Evolutionary conservation across 768 basidiomycete genomes (phyloP).

Genomic region (Boletus rubropictus): DNA sequence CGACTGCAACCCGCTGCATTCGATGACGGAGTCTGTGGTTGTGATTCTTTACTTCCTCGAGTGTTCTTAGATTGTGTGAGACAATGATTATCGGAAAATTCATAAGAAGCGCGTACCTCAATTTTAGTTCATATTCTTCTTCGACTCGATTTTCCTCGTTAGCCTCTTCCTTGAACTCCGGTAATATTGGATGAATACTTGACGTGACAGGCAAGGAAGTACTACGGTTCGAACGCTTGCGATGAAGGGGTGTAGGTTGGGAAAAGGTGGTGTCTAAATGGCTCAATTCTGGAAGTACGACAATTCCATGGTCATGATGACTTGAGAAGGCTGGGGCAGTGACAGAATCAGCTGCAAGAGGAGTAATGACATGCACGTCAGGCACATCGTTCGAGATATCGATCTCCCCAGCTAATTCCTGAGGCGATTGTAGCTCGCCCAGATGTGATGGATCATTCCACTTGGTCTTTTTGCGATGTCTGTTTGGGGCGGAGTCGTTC

Average conservation of each 20-base stretch:
- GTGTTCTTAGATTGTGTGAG: conserved; percentile 37
- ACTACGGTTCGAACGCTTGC: conserved; percentile 23
- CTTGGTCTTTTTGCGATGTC: conserved; percentile 4
- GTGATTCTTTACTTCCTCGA: conserved; percentile 53
- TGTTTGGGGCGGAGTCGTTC: conserved; percentile 23
- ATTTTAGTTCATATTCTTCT: conserved; percentile 48
- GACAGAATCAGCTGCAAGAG: conserved; percentile 6
- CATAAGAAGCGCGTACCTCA: conserved; percentile 15
- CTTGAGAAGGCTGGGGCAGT: neutral
- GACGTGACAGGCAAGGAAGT: conserved; percentile 33
- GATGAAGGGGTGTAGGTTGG: neutral
- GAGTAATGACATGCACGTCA: conserved; percentile 1
- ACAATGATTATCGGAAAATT: neutral
- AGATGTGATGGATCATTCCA: conserved; percentile 23
- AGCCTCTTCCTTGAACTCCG: conserved; percentile 35
- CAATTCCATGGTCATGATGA: conserved; percentile 6
- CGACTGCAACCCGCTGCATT: conserved; percentile 56
- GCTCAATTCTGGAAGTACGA: neutral
- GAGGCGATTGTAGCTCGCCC: conserved; percentile 18
- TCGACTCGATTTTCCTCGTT: conserved; percentile 44
- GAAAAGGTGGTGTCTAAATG: neutral
- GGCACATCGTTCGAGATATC: conserved; percentile 4
- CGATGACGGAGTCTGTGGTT: conserved; percentile 67
- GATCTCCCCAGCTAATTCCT: conserved; percentile 11
- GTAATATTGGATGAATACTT: conserved; percentile 24